phyloP scores from a whole-genome alignment of 1,284 basidiomycete genomes.

The Naganishia cerealis region DNA sequence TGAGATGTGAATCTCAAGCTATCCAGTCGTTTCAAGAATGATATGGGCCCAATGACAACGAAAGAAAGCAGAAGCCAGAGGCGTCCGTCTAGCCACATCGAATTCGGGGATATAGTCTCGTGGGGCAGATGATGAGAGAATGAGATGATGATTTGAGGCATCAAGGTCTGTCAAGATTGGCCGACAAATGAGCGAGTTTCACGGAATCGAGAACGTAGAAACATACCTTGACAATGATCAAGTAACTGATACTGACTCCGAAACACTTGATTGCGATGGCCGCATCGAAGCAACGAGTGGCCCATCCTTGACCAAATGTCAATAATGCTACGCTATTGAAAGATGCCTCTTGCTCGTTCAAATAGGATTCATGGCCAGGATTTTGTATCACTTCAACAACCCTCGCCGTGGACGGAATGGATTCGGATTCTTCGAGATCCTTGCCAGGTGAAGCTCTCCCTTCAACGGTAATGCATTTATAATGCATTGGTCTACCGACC shows the following conservation, averaged over 20 bases:
- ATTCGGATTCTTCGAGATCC: background rate
- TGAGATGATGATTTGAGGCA: constrained; percentile 87
- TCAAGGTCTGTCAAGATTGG: constrained; percentile 59
- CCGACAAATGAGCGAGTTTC: background rate
- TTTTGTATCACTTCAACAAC: constrained; percentile 7
- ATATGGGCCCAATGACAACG: constrained; percentile 79
- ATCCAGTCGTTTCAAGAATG: constrained; percentile 80
- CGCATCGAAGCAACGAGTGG: constrained; percentile 53
- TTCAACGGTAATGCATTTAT: constrained; percentile 28
- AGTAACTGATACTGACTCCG: constrained; percentile 92
- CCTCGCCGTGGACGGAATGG: constrained; percentile 7
- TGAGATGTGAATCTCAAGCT: constrained; percentile 56
- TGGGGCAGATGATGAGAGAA: constrained; percentile 68
- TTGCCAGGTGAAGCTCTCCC: constrained; percentile 19
- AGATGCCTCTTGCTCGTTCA: constrained; percentile 64
- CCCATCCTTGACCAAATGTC: constrained; percentile 64
- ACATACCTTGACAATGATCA: constrained; percentile 84
- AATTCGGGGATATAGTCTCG: constrained; percentile 60
- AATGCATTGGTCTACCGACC: constrained; percentile 54
- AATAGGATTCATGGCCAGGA: constrained; percentile 8
- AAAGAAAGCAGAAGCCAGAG: constrained; percentile 83
- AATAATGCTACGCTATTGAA: constrained; percentile 83
- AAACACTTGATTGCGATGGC: constrained; percentile 97
- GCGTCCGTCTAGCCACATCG: constrained; percentile 66
- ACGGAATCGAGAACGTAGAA: background rate